Percentiles rank a stretch among this genome's conserved stretches.
Conservation (phyloP, 371 early-diverging fungal species). For the Circinella minor region DNA sequence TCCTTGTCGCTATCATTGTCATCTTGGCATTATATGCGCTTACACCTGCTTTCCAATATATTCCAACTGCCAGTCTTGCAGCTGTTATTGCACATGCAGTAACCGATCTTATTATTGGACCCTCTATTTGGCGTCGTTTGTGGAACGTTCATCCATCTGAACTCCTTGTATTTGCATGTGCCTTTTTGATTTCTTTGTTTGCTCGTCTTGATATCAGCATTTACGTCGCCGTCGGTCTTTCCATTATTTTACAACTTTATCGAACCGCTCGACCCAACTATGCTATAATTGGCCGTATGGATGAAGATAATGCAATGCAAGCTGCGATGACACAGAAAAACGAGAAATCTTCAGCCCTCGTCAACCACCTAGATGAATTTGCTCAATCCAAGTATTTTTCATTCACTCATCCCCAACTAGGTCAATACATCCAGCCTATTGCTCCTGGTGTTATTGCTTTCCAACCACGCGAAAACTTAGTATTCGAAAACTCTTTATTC, state of each 20-base stretch:
- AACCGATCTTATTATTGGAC: constrained; percentile 61
- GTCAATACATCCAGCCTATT: constrained; percentile 27
- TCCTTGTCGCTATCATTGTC: constrained; percentile 78
- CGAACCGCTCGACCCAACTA: constrained; percentile 69
- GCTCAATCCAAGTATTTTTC: constrained; percentile 17
- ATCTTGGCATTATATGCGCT: constrained; percentile 75
- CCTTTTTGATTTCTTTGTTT: constrained; percentile 62
- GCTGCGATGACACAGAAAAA: neutral
- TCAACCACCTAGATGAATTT: constrained; percentile 13
- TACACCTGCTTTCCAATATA: constrained; percentile 83
- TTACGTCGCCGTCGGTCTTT: constrained; percentile 65
- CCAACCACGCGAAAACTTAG: constrained; percentile 69
- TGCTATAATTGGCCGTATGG: constrained; percentile 38
- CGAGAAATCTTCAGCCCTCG: constrained; percentile 26
- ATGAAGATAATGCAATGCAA: constrained; percentile 1
- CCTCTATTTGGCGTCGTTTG: constrained; percentile 47
- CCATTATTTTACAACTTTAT: constrained; percentile 67
- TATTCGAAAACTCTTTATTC: constrained; percentile 74
- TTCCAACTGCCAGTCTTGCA: constrained; percentile 77
- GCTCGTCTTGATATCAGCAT: constrained; percentile 71
- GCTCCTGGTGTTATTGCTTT: constrained; percentile 68
- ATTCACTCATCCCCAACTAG: constrained; percentile 28
- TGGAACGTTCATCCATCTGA: constrained; percentile 46
- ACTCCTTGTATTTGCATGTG: constrained; percentile 38
- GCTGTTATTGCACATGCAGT: constrained; percentile 80